Conservation (phyloP, 75 land plant species). For the Pinus albicaulis region DNA sequence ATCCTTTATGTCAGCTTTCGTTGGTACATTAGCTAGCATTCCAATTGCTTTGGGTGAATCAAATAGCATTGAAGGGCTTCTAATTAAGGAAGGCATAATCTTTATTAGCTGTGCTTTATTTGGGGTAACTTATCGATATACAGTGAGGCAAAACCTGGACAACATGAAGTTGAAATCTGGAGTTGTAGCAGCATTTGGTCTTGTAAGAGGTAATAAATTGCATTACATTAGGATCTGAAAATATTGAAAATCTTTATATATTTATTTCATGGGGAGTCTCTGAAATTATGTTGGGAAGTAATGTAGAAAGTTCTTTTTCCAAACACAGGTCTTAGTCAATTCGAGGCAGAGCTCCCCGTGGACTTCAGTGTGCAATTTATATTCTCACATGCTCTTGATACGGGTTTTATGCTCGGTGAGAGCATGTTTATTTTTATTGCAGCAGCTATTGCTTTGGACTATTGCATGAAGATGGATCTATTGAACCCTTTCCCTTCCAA, state of each 20-base stretch:
- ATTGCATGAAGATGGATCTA: constrained; percentile 64
- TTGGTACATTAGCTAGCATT: constrained; percentile 73
- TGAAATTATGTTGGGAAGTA: neutral
- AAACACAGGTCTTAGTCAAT: constrained; percentile 62
- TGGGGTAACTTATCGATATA: constrained; percentile 88
- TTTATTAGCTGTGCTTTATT: constrained; percentile 77
- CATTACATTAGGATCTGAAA: neutral
- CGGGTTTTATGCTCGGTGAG: constrained; percentile 47
- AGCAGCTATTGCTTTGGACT: constrained; percentile 79
- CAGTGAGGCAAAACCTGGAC: constrained; percentile 81
- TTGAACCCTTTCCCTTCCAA: constrained; percentile 72
- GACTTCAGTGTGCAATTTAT: constrained; percentile 39
- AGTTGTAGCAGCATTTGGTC: constrained; percentile 77
- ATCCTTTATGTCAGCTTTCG: constrained; percentile 60
- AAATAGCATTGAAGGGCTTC: constrained; percentile 21
- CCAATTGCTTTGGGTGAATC: constrained; percentile 52
- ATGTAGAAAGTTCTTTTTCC: neutral
- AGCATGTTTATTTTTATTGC: constrained; percentile 56
- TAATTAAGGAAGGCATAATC: constrained; percentile 31
- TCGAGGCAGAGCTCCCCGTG: constrained; percentile 41
- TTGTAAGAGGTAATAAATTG: constrained; percentile 67
- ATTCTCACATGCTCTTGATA: constrained; percentile 39
- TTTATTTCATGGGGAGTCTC: neutral
- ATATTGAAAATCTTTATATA: neutral
- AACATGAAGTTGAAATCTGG: constrained; percentile 88